A percentile compares a stretch with the other conserved stretches of the same genome.
These are phyloP conservation scores for Pholiota microspora DNA, from an alignment of 768 basidiomycete genomes.

Conservation along the genomic window DNA sequence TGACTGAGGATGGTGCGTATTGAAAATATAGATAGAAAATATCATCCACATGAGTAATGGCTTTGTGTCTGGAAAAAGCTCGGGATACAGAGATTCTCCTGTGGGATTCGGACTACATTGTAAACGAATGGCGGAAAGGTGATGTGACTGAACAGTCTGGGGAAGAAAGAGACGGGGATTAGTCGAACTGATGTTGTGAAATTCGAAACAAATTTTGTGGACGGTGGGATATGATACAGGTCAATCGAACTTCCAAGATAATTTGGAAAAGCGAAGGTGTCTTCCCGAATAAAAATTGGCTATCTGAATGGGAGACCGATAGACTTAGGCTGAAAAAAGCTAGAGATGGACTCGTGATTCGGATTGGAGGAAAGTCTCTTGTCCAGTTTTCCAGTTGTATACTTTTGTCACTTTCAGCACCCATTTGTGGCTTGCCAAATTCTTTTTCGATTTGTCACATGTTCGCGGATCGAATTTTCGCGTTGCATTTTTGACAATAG, in stretches of 20 bases:
- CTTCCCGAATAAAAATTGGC: neutral
- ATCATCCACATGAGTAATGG: neutral
- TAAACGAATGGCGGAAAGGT: neutral
- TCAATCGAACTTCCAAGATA: neutral
- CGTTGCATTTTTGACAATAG: no score
- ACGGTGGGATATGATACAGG: neutral
- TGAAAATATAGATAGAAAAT: neutral
- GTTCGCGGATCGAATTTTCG: neutral
- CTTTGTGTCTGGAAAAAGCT: neutral
- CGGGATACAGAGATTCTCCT: neutral
- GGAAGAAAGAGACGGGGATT: neutral
- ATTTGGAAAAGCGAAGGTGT: neutral
- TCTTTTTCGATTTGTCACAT: neutral
- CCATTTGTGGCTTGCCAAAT: neutral
- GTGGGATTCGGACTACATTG: neutral
- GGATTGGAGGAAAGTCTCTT: neutral
- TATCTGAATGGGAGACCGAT: neutral
- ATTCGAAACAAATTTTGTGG: neutral
- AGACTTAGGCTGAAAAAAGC: neutral
- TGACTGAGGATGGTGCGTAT: neutral
- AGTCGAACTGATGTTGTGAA: neutral
- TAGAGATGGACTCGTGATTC: neutral
- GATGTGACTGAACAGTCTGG: neutral
- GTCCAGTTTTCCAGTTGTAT: neutral
- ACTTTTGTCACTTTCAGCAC: neutral